These are phyloP conservation scores for Micractinium conductrix DNA, from an alignment of 139 green algal species.

Conservation along the genomic window DNA sequence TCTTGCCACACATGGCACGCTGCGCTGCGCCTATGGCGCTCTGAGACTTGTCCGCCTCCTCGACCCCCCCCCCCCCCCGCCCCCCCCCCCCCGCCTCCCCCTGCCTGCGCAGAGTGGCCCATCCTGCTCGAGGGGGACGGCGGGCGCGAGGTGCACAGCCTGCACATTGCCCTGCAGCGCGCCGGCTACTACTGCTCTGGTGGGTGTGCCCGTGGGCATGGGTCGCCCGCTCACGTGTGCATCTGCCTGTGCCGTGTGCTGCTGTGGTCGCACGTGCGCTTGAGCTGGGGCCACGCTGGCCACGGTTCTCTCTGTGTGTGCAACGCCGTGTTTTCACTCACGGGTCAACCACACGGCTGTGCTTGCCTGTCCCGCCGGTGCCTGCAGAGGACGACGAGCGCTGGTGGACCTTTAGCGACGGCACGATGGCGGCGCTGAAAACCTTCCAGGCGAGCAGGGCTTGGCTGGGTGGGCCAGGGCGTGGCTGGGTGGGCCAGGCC, in stretches of 20 bases:
- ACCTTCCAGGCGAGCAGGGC: constrained; percentile 75
- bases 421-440: constrained; percentile 59
- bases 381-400: constrained; percentile 64
- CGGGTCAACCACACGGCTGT: too few species aligned
- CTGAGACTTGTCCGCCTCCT: too few species aligned
- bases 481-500: neutral
- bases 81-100: neutral
- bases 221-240: too few species aligned
- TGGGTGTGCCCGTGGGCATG: too few species aligned
- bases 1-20: too few species aligned
- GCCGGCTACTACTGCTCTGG: constrained; percentile 36
- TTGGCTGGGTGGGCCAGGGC: neutral
- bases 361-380: too few species aligned
- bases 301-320: too few species aligned
- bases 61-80: too few species aligned
- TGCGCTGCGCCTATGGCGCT: too few species aligned
- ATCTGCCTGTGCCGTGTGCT: too few species aligned
- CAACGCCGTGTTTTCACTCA: too few species aligned
- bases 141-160: constrained; percentile 61
- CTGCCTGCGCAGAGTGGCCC: constrained; percentile 48
- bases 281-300: constrained; percentile 27
- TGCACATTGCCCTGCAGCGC: constrained; percentile 58
- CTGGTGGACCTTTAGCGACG: constrained; percentile 71
- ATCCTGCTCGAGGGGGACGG: constrained; percentile 71
- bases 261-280: too few species aligned